Evolutionary conservation across 352 stramenopile species (phyloP).

Genomic region (Hyphochytrium catenoides): DNA sequence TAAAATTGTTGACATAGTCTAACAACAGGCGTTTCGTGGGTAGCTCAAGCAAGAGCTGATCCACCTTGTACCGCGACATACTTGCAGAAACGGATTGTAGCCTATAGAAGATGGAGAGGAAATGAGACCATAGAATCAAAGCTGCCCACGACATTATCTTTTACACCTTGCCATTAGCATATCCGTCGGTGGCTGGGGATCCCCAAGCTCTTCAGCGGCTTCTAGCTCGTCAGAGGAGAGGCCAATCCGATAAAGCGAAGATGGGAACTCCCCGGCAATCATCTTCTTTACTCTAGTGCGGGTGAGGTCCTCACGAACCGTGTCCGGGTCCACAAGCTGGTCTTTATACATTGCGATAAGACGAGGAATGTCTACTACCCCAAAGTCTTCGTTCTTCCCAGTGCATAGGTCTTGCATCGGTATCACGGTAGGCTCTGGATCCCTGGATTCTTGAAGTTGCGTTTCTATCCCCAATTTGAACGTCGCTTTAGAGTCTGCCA

Average conservation of each 20-base stretch:
- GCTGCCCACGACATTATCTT: too few relatives aligned
- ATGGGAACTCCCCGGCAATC: constrained; percentile 30
- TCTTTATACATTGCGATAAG: background rate
- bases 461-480: too few relatives aligned
- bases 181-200: constrained; percentile 22
- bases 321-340: constrained; percentile 17
- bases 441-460: too few relatives aligned
- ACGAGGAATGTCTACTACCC: too few relatives aligned
- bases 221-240: constrained; percentile 28
- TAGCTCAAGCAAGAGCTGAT: constrained; percentile 62
- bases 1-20: constrained; percentile 30
- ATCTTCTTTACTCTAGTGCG: constrained; percentile 18
- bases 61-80: constrained; percentile 59
- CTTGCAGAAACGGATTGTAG: constrained; percentile 31
- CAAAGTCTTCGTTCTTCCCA: too few relatives aligned
- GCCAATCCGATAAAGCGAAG: constrained; percentile 27
- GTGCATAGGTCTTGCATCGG: too few relatives aligned
- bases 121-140: too few relatives aligned
- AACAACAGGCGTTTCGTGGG: constrained; percentile 72
- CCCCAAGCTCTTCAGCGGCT: constrained; percentile 19
- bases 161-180: too few relatives aligned
- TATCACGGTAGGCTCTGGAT: too few relatives aligned
- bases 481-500: too few relatives aligned
- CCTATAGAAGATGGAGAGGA: constrained; percentile 16
- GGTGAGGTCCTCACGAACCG: constrained; percentile 12